Evolutionary conservation across 2,329 filamentous ascomycete genomes (phyloP).

Genomic region (Sphaerulina musiva): DNA sequence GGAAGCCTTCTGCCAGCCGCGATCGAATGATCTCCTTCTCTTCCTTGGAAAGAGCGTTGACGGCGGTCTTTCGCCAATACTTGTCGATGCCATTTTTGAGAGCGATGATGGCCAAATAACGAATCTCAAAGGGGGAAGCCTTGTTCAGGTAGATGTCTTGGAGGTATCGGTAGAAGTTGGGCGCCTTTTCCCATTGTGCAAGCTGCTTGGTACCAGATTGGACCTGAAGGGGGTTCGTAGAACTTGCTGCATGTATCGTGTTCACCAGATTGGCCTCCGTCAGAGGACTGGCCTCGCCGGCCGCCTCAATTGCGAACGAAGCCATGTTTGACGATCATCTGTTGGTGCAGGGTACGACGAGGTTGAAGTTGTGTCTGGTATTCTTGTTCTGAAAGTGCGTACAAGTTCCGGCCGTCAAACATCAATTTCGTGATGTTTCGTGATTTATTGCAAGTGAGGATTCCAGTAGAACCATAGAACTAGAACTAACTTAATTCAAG

Average conservation of each 20-base stretch:
- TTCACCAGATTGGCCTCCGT: slow-evolving; percentile 44
- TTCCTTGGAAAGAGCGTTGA: slow-evolving; percentile 56
- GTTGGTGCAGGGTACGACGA: background rate
- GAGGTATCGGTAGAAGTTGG: slow-evolving; percentile 45
- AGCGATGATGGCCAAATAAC: slow-evolving; percentile 86
- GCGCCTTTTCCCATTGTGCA: slow-evolving; percentile 44
- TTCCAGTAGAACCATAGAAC: background rate
- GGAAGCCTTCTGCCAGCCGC: slow-evolving; percentile 66
- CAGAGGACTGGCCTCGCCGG: slow-evolving; percentile 65
- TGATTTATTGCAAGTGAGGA: background rate
- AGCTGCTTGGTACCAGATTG: slow-evolving; percentile 49
- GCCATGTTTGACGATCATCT: slow-evolving; percentile 12
- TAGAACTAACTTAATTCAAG: no score
- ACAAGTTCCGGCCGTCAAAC: background rate
- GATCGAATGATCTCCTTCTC: slow-evolving; percentile 73
- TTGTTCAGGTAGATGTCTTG: slow-evolving; percentile 72
- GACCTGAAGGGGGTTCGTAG: slow-evolving; percentile 44
- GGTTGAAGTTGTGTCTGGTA: background rate
- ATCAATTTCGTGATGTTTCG: background rate
- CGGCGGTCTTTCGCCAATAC: slow-evolving; percentile 79
- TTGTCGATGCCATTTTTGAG: slow-evolving; percentile 95
- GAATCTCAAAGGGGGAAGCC: slow-evolving; percentile 66
- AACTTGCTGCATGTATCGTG: slow-evolving; percentile 44
- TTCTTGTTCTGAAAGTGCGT: background rate
- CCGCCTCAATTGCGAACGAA: slow-evolving; percentile 57